Conservation (phyloP, 306 rosid species). For the Dalbergia oliveri region DNA sequence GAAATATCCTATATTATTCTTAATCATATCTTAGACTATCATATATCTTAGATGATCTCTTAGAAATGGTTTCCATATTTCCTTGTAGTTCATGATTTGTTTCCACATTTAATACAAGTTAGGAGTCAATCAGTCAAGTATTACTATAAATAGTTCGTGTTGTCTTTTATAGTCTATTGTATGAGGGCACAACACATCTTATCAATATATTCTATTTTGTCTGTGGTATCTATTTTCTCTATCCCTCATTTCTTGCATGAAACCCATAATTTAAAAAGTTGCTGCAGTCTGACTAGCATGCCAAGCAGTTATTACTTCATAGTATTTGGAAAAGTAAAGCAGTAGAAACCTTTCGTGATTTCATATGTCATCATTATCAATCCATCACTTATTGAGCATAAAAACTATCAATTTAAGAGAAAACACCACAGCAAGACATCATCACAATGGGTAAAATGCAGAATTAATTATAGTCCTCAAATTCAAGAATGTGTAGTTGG, state of each 20-base stretch:
- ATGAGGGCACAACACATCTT: neutral
- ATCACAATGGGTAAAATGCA: conserved; percentile 1
- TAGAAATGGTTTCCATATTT: neutral
- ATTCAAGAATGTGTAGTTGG: neutral
- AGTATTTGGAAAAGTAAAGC: conserved; percentile 33
- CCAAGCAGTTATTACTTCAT: conserved; percentile 22
- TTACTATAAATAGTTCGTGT: neutral
- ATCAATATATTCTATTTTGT: neutral
- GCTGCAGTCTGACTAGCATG: conserved; percentile 30
- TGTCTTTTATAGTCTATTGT: neutral
- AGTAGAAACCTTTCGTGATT: conserved; percentile 29
- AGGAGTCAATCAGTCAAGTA: neutral
- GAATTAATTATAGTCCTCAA: conserved; percentile 1
- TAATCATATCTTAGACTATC: neutral
- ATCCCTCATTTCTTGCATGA: too few species aligned
- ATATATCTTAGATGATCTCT: neutral
- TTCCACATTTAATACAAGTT: neutral
- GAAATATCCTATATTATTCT: neutral
- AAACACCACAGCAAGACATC: conserved; percentile 24
- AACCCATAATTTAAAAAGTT: neutral
- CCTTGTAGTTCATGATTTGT: neutral
- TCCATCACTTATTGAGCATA: conserved; percentile 5
- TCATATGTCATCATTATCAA: neutral
- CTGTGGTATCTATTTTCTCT: too few species aligned
- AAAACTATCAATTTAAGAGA: conserved; percentile 35